Base-by-base conservation (phyloP, 2,329 filamentous ascomycete genomes). In the Simplicillium sp. region DNA sequence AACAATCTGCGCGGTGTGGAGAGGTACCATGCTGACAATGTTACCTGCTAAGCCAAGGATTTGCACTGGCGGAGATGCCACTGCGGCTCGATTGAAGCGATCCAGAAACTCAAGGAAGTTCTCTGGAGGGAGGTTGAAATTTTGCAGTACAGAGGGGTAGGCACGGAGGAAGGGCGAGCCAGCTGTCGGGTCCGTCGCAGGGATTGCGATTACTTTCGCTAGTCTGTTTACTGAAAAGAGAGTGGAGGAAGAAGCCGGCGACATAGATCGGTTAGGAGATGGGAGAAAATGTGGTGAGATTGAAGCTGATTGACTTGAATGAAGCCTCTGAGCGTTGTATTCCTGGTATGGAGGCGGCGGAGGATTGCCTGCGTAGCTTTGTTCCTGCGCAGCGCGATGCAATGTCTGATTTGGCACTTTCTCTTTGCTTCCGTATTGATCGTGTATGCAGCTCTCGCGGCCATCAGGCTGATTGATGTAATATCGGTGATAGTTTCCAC, bases 161-260 rank as follows among this genome's bases (percentile, higher is more conserved):
- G 49, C 46, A 14, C 49, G 37, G 11, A 51, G 37, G 32, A 48
- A 51, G 5, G 49, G 49, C 0, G 46, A 48, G 13, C 49, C 49
- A 3, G 47, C 37, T 14, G 37, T 37, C 13, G 40, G n/a, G n/a
- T 37, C 38, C 17, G 46, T 46, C 6, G 49, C 45, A 16, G 48
- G 49, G 18, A 51, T 48, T 7, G 45, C 46, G 37, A 51, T 43
- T 13, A 44, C 29, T 31, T 31, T 31, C n/a, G 9, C n/a, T 31
- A 31, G n/a, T 31, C n/a, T 9, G n/a, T n/a, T n/a, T 9, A n/a
- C 9, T n/a, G 29, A 31, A 9, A 31, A 9, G n/a, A 31, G 9
- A 31, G 29, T 9, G 9, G 29, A 31, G n/a, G 29, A n/a, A n/a
- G 29, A n/a, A 9, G 29, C n/a, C n/a, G 9, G 29, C 9, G n/a